A percentile compares a stretch with the other conserved stretches of the same genome.
phyloP scores from a whole-genome alignment of 805 yeast genomes.

The Candida orba region DNA sequence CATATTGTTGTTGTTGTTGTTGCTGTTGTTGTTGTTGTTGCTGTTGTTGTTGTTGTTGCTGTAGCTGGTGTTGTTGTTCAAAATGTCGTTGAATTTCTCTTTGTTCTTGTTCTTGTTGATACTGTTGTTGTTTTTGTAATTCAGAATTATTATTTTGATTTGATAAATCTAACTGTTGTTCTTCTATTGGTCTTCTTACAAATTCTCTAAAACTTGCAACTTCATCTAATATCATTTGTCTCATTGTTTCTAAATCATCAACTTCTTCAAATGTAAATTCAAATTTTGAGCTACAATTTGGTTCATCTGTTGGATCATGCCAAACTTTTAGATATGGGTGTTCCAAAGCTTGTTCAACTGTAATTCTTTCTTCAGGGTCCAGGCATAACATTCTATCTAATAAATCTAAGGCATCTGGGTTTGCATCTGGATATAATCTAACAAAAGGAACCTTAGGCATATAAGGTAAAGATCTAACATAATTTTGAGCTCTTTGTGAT shows the following conservation, averaged over 20 bases:
- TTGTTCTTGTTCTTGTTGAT: constrained; percentile 10
- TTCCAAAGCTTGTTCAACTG: constrained; percentile 79
- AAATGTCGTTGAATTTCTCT: constrained; percentile 12
- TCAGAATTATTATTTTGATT: constrained; percentile 16
- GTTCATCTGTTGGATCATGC: constrained; percentile 93
- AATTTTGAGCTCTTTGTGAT: constrained; percentile 83
- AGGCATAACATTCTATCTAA: constrained; percentile 74
- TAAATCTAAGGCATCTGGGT: constrained; percentile 79
- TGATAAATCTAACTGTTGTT: constrained; percentile 34
- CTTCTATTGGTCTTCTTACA: constrained; percentile 70
- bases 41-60: constrained; percentile 13
- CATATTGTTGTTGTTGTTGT: constrained; percentile 14
- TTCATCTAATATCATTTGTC: constrained; percentile 71
- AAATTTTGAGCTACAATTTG: constrained; percentile 70
- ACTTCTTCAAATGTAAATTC: constrained; percentile 79
- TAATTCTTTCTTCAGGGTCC: constrained; percentile 77
- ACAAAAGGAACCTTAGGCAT: constrained; percentile 73
- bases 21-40: constrained; percentile 11
- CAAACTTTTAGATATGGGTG: constrained; percentile 87
- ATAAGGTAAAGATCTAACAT: constrained; percentile 78
- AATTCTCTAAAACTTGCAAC: constrained; percentile 70
- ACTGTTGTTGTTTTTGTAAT: constrained; percentile 10
- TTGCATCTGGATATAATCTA: constrained; percentile 74
- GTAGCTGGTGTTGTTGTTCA: constrained; percentile 4
- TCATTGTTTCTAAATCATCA: constrained; percentile 72